phyloP scores from a whole-genome alignment of 139 green algal genomes.

The Chlamydomonas sphaeroides region DNA sequence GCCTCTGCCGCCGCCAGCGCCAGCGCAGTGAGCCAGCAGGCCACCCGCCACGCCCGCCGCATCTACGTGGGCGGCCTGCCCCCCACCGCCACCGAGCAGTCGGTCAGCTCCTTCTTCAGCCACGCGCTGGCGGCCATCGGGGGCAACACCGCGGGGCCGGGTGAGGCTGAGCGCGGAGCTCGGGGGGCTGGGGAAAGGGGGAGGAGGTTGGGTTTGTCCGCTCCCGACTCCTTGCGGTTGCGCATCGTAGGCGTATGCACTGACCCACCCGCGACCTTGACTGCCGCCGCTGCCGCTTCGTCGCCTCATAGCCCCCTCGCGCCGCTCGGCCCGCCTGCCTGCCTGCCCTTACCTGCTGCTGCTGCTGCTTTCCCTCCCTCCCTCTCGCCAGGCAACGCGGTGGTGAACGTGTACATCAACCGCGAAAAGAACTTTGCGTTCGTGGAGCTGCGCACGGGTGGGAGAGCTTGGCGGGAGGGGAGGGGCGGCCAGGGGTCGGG shows the following conservation, averaged over 20 bases:
- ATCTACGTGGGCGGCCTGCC: slow-evolving; percentile 97
- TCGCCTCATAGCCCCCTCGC: too few relatives aligned
- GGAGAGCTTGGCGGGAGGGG: background rate
- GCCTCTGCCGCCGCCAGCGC: background rate
- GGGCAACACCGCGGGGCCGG: slow-evolving; percentile 91
- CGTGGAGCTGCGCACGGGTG: slow-evolving; percentile 94
- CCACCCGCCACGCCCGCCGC: slow-evolving; percentile 90
- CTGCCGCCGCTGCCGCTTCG: too few relatives aligned
- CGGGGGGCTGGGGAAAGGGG: background rate
- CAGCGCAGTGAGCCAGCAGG: slow-evolving; percentile 44
- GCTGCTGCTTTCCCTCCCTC: background rate
- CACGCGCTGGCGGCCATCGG: slow-evolving; percentile 92
- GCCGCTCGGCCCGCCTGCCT: too few relatives aligned
- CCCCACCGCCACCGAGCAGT: slow-evolving; percentile 85
- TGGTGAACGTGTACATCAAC: slow-evolving; percentile 99
- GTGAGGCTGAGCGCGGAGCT: slow-evolving; percentile 48
- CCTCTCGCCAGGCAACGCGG: slow-evolving; percentile 72
- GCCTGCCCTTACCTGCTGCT: too few relatives aligned
- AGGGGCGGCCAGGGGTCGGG: too few relatives aligned
- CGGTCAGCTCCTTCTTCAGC: slow-evolving; percentile 91
- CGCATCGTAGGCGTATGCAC: too few relatives aligned
- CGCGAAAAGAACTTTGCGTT: slow-evolving; percentile 98
- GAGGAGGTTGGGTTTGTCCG: too few relatives aligned
- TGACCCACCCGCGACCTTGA: too few relatives aligned
- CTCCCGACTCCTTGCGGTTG: too few relatives aligned